These are phyloP conservation scores for Podaxis carcinomalis DNA, from an alignment of 768 basidiomycete species.

Conservation along the genomic window DNA sequence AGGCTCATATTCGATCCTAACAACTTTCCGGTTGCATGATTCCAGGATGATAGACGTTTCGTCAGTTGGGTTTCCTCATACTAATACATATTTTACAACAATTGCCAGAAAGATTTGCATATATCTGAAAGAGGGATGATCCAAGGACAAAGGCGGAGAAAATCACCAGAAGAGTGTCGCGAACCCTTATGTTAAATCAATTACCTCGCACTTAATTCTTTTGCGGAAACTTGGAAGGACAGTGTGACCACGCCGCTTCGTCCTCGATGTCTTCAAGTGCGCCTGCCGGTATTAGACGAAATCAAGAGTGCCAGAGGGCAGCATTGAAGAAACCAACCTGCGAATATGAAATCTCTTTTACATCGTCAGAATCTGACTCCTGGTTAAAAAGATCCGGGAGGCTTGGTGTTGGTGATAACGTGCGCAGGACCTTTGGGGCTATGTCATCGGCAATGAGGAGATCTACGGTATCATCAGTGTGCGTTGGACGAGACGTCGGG, in stretches of 20 bases:
- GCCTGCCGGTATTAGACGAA: neutral
- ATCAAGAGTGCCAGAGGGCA: neutral
- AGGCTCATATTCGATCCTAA: neutral
- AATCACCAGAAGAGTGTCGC: neutral
- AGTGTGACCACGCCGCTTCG: neutral
- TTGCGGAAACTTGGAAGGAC: neutral
- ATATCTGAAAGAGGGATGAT: neutral
- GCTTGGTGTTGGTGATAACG: constrained; percentile 5
- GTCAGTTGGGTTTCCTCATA: neutral
- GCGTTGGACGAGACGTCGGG: constrained; percentile 24
- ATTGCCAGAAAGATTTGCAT: neutral
- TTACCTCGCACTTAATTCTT: constrained; percentile 3
- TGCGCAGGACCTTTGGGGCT: constrained; percentile 1
- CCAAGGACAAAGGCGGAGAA: neutral
- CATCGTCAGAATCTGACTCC: neutral
- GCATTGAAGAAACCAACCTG: neutral
- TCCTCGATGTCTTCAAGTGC: neutral
- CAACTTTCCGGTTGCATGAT: neutral
- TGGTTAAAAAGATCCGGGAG: neutral
- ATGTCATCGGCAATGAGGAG: constrained; percentile 12
- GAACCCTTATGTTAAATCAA: constrained; percentile 1
- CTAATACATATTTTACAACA: neutral
- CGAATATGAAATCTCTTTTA: neutral
- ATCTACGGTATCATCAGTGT: constrained; percentile 11
- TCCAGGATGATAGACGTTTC: neutral